Base-by-base conservation (phyloP, 2,329 filamentous ascomycete genomes). In the Penicillium decumbens region DNA sequence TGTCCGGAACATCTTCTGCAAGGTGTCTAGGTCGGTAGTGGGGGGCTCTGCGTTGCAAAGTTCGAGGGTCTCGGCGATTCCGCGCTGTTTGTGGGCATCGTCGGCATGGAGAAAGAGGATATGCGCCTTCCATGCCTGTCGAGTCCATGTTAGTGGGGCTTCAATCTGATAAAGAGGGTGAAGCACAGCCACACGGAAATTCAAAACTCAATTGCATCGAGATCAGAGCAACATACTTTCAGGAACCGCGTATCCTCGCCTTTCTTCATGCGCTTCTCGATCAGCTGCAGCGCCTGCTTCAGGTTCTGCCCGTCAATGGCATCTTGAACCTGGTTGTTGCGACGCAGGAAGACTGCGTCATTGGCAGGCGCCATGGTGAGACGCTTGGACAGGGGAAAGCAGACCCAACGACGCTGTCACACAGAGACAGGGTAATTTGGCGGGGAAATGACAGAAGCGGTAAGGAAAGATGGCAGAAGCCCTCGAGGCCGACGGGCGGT, bases 241-340 rank as follows among this genome's bases (percentile, higher is more conserved):
- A 75, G 50, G 50, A 73, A 73, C 3, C 65, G 60, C 4, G 71
- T 72, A 48, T 74, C 66, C 55, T 77, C 74, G 29, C 73, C 73
- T 58, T 83, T 83, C 66, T 82, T 80, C 56, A 77, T 73, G 45
- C 75, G 76, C 55, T 77, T 77, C 50, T 77, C 74, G 45, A 75
- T 75, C 18, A 77, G 61, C 58, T 77, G 73, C 47, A 77, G 55
- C 6, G 75, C 75, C 57, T 76, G 74, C 57, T 77, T 77, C 58
- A 75, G 64, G 54, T 77, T 77, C 50, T 70, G 70, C 38, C 63
- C 68, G 50, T 76, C 70, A 64, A 76, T 70, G 46, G 73, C 74
- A 67, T 76, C 75, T 61, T 75, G 72, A 42, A 77, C 74, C 53
- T 75, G 73, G 51, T 75, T 74, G 55, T 76, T 75, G 51, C 74